Evolutionary conservation across 2,329 filamentous ascomycete genomes (phyloP), one percentile per base, ranked within the genome.

Genomic region (Capronia coronata): DNA sequence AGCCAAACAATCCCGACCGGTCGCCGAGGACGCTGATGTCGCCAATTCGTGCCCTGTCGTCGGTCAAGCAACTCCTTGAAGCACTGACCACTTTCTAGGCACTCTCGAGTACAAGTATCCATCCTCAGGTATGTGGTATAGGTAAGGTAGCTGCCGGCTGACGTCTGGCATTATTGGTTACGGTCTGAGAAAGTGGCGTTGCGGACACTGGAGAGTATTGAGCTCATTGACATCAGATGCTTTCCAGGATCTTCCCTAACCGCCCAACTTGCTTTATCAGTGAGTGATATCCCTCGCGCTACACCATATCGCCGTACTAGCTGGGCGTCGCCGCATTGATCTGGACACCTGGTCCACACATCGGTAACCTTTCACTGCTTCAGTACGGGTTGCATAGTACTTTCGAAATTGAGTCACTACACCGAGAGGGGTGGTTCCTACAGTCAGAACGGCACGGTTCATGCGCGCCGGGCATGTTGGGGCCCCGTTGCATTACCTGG

Each of bases 21-120:
- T 38, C 44, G 32, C 30, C 35, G 41, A 16, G 41, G 32, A 18
- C 34, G 27, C 18, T 6, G 35, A 11, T 23, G 41, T 42, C 38
- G 48, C 18, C 35, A 49, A 49, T 42, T n/a, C 22, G 21, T 21
- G 22, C 34, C 21, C 19, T 27, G 29, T 38, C n/a, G 44, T 8
- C 14, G 38, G 23, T 40, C 8, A 40, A 19, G 30, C 38, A 27
- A 43, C 43, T 6, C 34, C 2, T 1, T 6, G 19, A 16, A 23
- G 48, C 51, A 48, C 30, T 51, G 51, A 48, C 51, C 47, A 48
- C 27, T 21, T 23, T 22, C 14, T 40, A 50, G 47, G 38, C 32
- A 41, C 30, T 18, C 16, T 37, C 14, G 38, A 34, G 21, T 27
- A 44, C 13, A 21, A 14, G 32, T 5, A 42, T 13, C 52, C 49